Conservation (phyloP, 176 grass and related monocot genomes). For the Phoenix roebelenii region DNA sequence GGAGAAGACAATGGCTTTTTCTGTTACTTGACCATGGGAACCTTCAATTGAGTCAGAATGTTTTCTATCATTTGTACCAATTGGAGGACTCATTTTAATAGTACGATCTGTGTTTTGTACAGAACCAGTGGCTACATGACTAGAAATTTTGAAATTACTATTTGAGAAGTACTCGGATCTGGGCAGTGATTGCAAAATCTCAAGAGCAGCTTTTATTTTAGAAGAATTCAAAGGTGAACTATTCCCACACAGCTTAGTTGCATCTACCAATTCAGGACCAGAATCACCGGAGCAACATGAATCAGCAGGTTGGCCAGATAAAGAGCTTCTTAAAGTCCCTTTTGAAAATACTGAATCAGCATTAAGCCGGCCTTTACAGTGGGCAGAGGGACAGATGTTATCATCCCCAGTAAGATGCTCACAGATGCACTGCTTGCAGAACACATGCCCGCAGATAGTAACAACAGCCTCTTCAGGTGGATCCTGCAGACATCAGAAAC, state of each 20-base stretch:
- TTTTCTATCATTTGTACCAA: conserved; percentile 26
- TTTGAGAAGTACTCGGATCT: conserved; percentile 23
- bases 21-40: conserved; percentile 36
- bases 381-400: conserved; percentile 50
- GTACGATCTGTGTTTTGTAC: not conserved
- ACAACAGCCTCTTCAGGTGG: conserved; percentile 95
- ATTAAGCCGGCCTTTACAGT: conserved; percentile 53
- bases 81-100: not conserved
- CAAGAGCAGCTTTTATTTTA: conserved; percentile 72
- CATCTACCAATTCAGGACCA: conserved; percentile 30
- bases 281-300: conserved; percentile 27
- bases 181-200: conserved; percentile 78
- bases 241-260: conserved; percentile 30
- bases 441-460: conserved; percentile 80
- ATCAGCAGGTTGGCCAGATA: conserved; percentile 36
- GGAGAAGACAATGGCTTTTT: conserved; percentile 98
- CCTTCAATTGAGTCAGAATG: conserved; percentile 18
- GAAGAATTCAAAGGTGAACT: conserved; percentile 63
- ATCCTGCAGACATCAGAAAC: conserved; percentile 35
- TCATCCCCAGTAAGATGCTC: conserved; percentile 88
- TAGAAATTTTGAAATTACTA: conserved; percentile 1
- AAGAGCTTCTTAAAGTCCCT: conserved; percentile 61
- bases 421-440: conserved; percentile 90
- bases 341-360: conserved; percentile 71
- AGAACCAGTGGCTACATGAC: not conserved